Percentiles rank a stretch among this genome's conserved stretches.
phyloP scores from a whole-genome alignment of 148 eudicot species.

The Chenopodium suecicum region DNA sequence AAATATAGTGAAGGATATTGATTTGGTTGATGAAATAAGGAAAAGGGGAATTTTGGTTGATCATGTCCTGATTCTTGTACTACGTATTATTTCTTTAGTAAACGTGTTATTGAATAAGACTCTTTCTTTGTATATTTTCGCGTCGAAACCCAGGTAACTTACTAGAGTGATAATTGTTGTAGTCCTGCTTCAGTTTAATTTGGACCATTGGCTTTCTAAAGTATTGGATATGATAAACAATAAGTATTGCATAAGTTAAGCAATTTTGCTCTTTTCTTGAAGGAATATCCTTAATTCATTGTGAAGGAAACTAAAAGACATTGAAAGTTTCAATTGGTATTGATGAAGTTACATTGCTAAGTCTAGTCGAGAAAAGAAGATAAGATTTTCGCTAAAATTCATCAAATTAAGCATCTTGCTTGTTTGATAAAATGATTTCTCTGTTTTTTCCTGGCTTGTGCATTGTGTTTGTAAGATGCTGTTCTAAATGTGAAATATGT shows the following conservation, averaged over 20 bases:
- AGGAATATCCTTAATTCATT: background rate
- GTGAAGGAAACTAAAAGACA: background rate
- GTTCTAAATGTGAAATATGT: background rate
- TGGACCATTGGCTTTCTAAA: background rate
- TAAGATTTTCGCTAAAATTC: background rate
- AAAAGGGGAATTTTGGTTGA: background rate
- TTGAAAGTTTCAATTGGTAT: background rate
- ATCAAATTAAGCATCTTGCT: background rate
- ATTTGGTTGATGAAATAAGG: background rate
- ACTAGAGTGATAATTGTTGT: background rate
- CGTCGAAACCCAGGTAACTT: background rate
- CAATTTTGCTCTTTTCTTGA: background rate
- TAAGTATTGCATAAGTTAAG: too few species aligned
- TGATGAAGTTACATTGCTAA: background rate
- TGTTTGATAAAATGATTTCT: background rate
- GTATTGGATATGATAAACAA: too few species aligned
- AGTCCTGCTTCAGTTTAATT: background rate
- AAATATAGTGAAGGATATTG: background rate
- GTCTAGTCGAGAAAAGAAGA: background rate
- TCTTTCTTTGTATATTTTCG: background rate
- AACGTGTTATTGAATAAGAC: background rate
- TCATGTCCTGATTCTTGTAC: background rate
- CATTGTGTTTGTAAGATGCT: background rate
- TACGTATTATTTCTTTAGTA: background rate
- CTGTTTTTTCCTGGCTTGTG: background rate